phyloP scores from a whole-genome alignment of 306 rosid genomes.

The Alnus glutinosa region DNA sequence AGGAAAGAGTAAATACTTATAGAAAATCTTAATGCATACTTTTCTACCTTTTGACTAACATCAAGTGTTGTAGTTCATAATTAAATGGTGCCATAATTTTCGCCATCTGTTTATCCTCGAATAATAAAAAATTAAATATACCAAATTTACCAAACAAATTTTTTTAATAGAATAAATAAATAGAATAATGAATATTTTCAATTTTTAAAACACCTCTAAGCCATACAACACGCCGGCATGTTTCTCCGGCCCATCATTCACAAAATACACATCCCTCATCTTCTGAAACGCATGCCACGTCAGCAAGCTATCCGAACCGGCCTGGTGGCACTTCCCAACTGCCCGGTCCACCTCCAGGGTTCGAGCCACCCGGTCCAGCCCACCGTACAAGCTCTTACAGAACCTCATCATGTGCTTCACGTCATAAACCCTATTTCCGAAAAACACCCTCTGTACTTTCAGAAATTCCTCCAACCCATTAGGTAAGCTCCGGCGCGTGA shows the following conservation, averaged over 20 bases:
- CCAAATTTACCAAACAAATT: background rate
- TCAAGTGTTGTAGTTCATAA: background rate
- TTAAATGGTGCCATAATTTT: background rate
- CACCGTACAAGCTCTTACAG: slow-evolving; percentile 58
- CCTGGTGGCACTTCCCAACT: slow-evolving; percentile 83
- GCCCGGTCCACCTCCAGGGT: slow-evolving; percentile 63
- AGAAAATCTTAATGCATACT: too few relatives aligned
- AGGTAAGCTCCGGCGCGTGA: slow-evolving; percentile 45
- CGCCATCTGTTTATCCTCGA: too few relatives aligned
- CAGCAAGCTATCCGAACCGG: slow-evolving; percentile 77
- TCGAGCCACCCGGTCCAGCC: slow-evolving; percentile 67
- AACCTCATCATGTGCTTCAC: slow-evolving; percentile 71
- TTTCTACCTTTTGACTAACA: too few relatives aligned
- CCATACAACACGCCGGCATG: slow-evolving; percentile 80
- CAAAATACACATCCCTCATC: slow-evolving; percentile 57
- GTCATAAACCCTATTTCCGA: slow-evolving; percentile 65
- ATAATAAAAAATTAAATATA: too few relatives aligned
- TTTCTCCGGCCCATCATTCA: slow-evolving; percentile 40
- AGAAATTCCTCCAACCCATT: slow-evolving; percentile 45
- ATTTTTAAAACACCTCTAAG: slow-evolving; percentile 40
- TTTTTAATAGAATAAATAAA: slow-evolving; percentile 11
- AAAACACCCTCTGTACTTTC: slow-evolving; percentile 34
- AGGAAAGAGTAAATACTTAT: too few relatives aligned
- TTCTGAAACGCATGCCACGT: slow-evolving; percentile 78
- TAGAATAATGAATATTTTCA: background rate